These are phyloP conservation scores for Prunus salicina DNA, from an alignment of 306 rosid species.

Conservation along the genomic window DNA sequence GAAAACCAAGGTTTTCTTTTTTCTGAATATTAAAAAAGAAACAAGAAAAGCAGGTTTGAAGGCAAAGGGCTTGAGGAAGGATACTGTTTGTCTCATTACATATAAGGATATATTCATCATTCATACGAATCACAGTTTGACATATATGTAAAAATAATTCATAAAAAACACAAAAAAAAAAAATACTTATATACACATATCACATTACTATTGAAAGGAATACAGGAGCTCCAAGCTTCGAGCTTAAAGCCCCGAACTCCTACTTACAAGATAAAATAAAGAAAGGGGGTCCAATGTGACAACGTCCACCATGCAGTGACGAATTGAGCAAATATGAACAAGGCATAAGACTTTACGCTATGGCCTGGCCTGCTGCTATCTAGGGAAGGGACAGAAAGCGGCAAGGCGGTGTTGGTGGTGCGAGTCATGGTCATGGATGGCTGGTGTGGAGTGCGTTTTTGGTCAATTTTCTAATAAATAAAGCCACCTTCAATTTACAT, in stretches of 20 bases:
- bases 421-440: background rate
- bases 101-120: accelerated
- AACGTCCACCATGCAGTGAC: slow-evolving; percentile 1
- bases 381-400: slow-evolving; percentile 11
- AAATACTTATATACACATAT: too few relatives aligned
- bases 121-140: accelerated
- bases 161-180: too few relatives aligned
- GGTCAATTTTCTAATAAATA: background rate
- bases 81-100: too few relatives aligned
- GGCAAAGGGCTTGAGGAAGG: too few relatives aligned
- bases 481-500: background rate
- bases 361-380: background rate
- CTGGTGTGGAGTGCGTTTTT: background rate
- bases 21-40: too few relatives aligned
- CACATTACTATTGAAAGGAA: accelerated
- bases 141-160: too few relatives aligned
- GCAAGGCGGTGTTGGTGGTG: background rate
- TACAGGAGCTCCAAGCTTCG: accelerated
- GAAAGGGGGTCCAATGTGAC: background rate
- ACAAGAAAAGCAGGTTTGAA: too few relatives aligned
- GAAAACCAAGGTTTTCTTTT: too few relatives aligned
- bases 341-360: background rate
- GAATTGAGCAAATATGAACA: slow-evolving; percentile 3
- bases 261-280: background rate
- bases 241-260: too few relatives aligned